Base-by-base conservation (phyloP, 164 flowering plant genomes). In the Chloranthus sessilifolius region DNA sequence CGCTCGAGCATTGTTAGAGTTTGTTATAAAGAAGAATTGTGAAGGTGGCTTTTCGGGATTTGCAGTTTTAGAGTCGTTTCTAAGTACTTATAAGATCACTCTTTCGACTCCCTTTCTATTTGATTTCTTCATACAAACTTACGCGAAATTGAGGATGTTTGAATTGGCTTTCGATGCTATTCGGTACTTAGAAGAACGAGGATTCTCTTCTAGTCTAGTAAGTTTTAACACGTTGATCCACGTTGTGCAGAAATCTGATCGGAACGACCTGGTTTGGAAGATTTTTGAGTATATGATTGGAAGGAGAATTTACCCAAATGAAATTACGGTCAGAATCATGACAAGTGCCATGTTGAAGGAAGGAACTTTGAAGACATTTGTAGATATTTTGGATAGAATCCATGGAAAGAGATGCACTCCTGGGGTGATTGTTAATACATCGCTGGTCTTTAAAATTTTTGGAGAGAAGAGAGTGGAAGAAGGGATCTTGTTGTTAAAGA, bases 231-330 rank as follows among this genome's bases (percentile, higher is more conserved):
- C 64, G 42, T 55, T 91, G 68, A 56, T 88, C 42, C 72, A 81
- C 51, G 63, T 78, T 26, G 70, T 62, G 47, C 78, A 71, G 52
- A 91, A 74, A 59, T 72, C 92, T 47, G 77, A 74, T 31, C 27
- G 35, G 24, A 38, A 24, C 45, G 12, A 1, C 26, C 38, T 83
- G 52, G 78, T 77, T 24, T 88, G 98, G 98, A 65, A 59, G 33
- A 55, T 91, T 16, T 91, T 83, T 62, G 90, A 83, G 74, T 73
- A 55, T 57, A 81, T 88, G 89, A 53, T 87, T 16, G 36, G 53
- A 28, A 69, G 29, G 15, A 80, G 85, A 57, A 59, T 38, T n/a
- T 81, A 67, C 46, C 95, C 95, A 46, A 83, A 83, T 76, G 83
- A 68, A 42, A 53, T 41, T n/a, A 81, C 86, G 0, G 33, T 61